Evolutionary conservation across 2,329 filamentous ascomycete genomes (phyloP).

Genomic region (Aurifilum marmelostoma): DNA sequence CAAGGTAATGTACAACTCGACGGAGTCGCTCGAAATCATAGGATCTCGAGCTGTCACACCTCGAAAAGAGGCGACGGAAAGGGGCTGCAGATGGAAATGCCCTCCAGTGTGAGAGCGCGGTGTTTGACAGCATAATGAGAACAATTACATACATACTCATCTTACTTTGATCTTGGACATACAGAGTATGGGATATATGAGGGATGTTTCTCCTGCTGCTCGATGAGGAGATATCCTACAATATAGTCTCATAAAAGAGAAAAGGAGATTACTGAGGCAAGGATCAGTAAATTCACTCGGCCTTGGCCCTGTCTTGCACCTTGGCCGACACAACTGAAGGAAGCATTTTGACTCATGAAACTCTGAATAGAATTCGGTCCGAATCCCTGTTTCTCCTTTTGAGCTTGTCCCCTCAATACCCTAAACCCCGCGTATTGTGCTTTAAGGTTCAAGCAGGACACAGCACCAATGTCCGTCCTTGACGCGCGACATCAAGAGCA

Average conservation of each 20-base stretch:
- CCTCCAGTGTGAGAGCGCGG: not conserved
- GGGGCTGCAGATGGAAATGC: not conserved
- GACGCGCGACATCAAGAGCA: not conserved
- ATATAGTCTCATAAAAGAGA: too few species aligned
- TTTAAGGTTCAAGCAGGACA: not conserved
- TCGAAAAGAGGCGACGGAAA: too few species aligned
- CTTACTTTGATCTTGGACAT: too few species aligned
- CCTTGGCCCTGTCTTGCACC: not conserved
- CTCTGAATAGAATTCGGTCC: not conserved
- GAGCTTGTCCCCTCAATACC: not conserved
- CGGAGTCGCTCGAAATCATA: not conserved
- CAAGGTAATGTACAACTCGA: not conserved
- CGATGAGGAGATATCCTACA: too few species aligned
- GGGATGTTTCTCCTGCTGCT: too few species aligned
- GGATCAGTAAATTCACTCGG: too few species aligned
- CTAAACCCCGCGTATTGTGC: not conserved
- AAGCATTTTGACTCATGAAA: not conserved
- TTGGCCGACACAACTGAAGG: not conserved
- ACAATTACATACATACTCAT: too few species aligned
- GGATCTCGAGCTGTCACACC: too few species aligned
- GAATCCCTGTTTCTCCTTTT: not conserved
- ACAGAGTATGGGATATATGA: too few species aligned
- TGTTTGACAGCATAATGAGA: too few species aligned
- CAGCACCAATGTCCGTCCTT: not conserved
- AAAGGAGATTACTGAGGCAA: not conserved